Percentiles rank a stretch among this genome's conserved stretches.
Evolutionary conservation across 1,284 basidiomycete genomes (phyloP).

Genomic region (Fomitopsis betulina): DNA sequence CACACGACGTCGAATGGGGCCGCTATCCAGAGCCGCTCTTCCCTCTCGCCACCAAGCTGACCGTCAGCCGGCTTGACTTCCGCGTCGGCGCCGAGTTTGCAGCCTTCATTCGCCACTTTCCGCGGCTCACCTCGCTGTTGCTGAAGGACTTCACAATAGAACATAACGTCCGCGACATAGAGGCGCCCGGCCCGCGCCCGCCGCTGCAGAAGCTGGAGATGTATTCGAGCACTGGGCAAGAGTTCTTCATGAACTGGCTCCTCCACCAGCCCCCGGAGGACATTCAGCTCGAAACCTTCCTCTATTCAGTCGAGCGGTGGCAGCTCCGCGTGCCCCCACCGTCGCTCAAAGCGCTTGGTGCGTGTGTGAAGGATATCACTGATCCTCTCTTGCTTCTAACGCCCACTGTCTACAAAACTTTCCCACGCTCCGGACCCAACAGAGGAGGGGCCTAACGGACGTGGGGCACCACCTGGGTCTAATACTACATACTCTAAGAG

Average conservation of each 20-base stretch:
- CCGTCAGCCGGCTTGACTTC: background rate
- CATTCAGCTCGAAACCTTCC: background rate
- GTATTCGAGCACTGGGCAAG: background rate
- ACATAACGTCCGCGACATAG: background rate
- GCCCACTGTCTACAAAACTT: no score
- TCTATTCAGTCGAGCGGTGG: constrained; percentile 1
- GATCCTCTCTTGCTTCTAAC: no score
- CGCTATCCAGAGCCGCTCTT: background rate
- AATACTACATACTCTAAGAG: no score
- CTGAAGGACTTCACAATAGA: background rate
- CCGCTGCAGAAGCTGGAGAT: background rate
- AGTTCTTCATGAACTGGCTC: constrained; percentile 2
- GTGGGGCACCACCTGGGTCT: no score
- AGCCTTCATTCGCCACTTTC: background rate
- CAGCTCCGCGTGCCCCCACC: background rate
- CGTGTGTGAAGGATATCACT: background rate
- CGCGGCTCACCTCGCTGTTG: background rate
- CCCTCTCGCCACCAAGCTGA: background rate
- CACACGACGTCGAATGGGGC: background rate
- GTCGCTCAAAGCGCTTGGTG: background rate
- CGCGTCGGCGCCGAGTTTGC: background rate
- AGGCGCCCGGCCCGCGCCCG: background rate
- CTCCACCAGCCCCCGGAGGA: background rate
- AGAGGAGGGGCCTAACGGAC: no score
- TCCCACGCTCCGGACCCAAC: no score